Evolutionary conservation across 1,284 basidiomycete genomes (phyloP), one percentile per base, ranked within the genome.

Genomic region (Rhodotorula sp.): DNA sequence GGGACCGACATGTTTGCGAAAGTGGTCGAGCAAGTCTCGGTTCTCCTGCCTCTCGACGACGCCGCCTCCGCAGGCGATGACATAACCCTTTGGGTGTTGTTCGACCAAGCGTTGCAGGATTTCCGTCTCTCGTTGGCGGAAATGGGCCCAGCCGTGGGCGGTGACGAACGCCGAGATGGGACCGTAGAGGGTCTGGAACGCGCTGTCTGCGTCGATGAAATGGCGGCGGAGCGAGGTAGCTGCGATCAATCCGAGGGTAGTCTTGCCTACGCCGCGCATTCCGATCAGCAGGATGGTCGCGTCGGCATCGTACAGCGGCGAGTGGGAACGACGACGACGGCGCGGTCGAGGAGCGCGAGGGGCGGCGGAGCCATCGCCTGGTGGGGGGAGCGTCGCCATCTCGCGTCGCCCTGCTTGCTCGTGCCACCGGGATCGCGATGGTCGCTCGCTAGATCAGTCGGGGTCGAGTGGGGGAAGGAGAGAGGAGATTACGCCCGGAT

Each of bases 21-120:
- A 78, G 37, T 88, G 83, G 26, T 24, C 18, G 29, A 73, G 49
- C 42, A 66, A 24, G 37, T 60, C 30, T 49, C 92, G 83, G 14
- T 91, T 89, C 56, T 84, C 86, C 6, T 88, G 85, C 0, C 88
- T 90, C 82, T 99, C 95, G 48, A 99, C 92, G 60, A 98, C 88
- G 0, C 95, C 95, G 6, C 95, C 95, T 20, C 96, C 95, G 24
- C 97, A 87, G 69, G 91, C 91, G 77, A 96, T 87, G 54, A 96
- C 85, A 79, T 91, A 87, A 7, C 87, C 86, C 22, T 84, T 77
- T 1, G 78, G 76, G 12, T 79, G 67, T 51, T 75, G 72, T n/a
- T 72, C 64, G 37, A 83, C 63, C 15, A 82, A 68, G 59, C 80
- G 76, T 59, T 75, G 64, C 17, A 83, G 74, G 51, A 81, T 75